Percentiles rank a stretch among this genome's conserved stretches.
Evolutionary conservation across 2,329 filamentous ascomycete species (phyloP).

Genomic region (Lachnum nothofagi): DNA sequence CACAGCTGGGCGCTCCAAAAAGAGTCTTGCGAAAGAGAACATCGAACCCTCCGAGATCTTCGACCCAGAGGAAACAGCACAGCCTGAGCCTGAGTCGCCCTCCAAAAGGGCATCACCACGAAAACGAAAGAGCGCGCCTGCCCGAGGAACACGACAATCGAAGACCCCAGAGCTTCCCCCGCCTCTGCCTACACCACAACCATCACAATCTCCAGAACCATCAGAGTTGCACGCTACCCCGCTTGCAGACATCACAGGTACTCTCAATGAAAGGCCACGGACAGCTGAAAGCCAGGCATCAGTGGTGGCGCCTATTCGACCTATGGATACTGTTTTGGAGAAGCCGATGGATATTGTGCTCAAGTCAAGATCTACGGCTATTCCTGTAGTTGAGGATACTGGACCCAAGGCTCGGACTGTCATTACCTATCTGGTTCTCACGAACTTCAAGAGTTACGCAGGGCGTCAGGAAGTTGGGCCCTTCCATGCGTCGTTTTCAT

Average conservation of each 20-base stretch:
- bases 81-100: slow-evolving; percentile 48
- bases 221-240: slow-evolving; percentile 51
- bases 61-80: slow-evolving; percentile 49
- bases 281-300: slow-evolving; percentile 46
- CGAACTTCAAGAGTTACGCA: slow-evolving; percentile 98
- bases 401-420: slow-evolving; percentile 82
- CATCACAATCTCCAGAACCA: slow-evolving; percentile 53
- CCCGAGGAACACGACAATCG: slow-evolving; percentile 26
- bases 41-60: slow-evolving; percentile 58
- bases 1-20: slow-evolving; percentile 39
- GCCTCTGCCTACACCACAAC: slow-evolving; percentile 45
- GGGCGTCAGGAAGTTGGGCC: slow-evolving; percentile 92
- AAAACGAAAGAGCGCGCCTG: slow-evolving; percentile 60
- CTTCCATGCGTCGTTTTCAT: slow-evolving; percentile 95
- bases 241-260: slow-evolving; percentile 68
- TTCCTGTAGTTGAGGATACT: slow-evolving; percentile 65
- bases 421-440: slow-evolving; percentile 85
- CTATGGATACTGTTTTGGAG: slow-evolving; percentile 73
- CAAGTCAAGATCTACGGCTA: slow-evolving; percentile 69
- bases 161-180: slow-evolving; percentile 31
- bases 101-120: slow-evolving; percentile 53
- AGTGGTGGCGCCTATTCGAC: slow-evolving; percentile 64
- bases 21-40: slow-evolving; percentile 38
- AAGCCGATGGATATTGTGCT: slow-evolving; percentile 91
- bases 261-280: slow-evolving; percentile 56